A percentile compares a stretch with the other conserved stretches of the same genome.
phyloP scores from a whole-genome alignment of 176 grass and related monocot species.

The Dendrocalamus sinicus region DNA sequence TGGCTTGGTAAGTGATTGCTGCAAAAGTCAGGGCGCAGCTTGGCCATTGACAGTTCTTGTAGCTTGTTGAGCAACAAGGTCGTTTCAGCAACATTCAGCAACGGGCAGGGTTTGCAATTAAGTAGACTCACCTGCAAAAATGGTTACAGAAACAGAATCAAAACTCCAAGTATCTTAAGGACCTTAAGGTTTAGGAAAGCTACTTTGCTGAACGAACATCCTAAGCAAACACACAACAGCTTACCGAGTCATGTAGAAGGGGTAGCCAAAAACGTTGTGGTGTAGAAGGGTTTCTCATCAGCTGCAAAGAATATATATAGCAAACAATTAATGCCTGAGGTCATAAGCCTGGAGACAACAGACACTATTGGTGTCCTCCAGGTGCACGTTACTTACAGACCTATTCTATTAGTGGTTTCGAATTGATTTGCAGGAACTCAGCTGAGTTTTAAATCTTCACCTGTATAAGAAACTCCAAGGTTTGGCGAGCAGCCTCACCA shows the following conservation, averaged over 20 bases:
- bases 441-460: conserved; percentile 35
- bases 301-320: conserved; percentile 54
- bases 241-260: conserved; percentile 86
- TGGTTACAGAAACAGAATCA: neutral
- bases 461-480: conserved; percentile 83
- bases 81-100: conserved; percentile 75
- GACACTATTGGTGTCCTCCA: neutral
- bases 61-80: conserved; percentile 88
- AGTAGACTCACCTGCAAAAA: conserved; percentile 70
- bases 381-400: conserved; percentile 20
- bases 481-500: conserved; percentile 63
- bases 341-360: conserved; percentile 22
- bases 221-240: conserved; percentile 29
- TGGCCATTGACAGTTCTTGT: conserved; percentile 83
- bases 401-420: neutral
- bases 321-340: neutral
- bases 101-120: conserved; percentile 63
- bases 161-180: neutral
- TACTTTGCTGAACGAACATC: conserved; percentile 23
- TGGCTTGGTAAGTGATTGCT: conserved; percentile 59
- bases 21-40: conserved; percentile 69
- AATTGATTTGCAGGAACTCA: conserved; percentile 30
- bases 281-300: conserved; percentile 91
- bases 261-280: conserved; percentile 94
- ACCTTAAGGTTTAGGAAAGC: conserved; percentile 3